Conservation (phyloP, 768 basidiomycete species). For the Mycena chlorophos region DNA sequence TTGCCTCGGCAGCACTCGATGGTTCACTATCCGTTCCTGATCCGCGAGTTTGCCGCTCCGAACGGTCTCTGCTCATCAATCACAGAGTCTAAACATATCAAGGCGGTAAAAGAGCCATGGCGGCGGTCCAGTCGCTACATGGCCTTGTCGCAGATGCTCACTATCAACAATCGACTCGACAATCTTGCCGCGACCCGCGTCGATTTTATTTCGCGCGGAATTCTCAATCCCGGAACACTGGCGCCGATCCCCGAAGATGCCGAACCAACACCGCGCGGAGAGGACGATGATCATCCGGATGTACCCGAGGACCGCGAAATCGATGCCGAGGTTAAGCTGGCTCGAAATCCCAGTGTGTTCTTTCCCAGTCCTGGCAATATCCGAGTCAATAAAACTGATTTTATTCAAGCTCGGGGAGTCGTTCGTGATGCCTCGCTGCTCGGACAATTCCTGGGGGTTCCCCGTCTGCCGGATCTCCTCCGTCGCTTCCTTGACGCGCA, state of each 20-base stretch:
- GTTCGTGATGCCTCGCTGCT: background rate
- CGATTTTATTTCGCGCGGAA: constrained; percentile 21
- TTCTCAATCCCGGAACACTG: constrained; percentile 5
- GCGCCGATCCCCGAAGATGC: constrained; percentile 12
- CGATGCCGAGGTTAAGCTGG: constrained; percentile 12
- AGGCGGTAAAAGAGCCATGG: constrained; percentile 38
- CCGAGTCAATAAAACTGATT: too few species aligned
- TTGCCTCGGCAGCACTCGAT: constrained; percentile 36
- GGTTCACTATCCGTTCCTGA: constrained; percentile 27
- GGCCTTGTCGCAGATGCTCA: constrained; percentile 34
- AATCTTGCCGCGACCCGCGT: constrained; percentile 25
- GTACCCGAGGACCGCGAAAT: constrained; percentile 2
- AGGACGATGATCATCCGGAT: constrained; percentile 5
- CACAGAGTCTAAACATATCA: constrained; percentile 37
- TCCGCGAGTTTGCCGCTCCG: constrained; percentile 32
- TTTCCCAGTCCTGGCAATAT: background rate
- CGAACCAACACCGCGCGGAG: constrained; percentile 1
- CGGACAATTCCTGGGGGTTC: background rate
- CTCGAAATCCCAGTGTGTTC: constrained; percentile 11
- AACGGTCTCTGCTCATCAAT: constrained; percentile 40
- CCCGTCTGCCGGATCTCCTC: background rate
- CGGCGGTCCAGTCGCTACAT: constrained; percentile 27
- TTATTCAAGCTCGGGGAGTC: background rate
- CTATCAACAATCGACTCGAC: constrained; percentile 31
- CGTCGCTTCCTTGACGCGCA: background rate